These are phyloP conservation scores for Rhizopogon sp. DNA, from an alignment of 768 basidiomycete species.

Conservation along the genomic window DNA sequence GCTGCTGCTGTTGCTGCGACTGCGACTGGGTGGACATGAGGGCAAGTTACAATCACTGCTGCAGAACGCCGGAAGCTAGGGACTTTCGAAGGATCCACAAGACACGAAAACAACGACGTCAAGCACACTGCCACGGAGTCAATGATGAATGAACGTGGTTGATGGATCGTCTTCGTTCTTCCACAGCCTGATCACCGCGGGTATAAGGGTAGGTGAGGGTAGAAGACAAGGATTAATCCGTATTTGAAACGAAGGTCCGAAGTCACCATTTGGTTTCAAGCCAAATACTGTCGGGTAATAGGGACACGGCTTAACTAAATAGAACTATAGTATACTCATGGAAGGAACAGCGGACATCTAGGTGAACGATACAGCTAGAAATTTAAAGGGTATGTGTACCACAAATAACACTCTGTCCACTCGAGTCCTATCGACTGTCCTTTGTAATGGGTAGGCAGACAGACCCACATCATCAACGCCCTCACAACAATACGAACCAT, in stretches of 20 bases:
- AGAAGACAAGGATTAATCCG: too few relatives aligned
- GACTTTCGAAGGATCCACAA: neutral
- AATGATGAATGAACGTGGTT: slow-evolving; percentile 1
- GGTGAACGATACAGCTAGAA: neutral
- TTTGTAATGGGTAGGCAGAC: neutral
- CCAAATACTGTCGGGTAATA: neutral
- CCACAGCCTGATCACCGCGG: neutral
- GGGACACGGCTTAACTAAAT: neutral
- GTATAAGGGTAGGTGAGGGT: too few relatives aligned
- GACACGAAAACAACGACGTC: neutral
- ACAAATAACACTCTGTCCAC: neutral
- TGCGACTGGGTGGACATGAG: neutral
- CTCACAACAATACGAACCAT: slow-evolving; percentile 25
- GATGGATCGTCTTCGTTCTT: neutral
- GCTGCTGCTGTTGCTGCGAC: neutral
- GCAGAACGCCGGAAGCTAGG: neutral
- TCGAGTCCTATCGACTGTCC: neutral
- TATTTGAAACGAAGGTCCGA: neutral
- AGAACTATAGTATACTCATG: neutral
- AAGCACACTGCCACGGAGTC: neutral
- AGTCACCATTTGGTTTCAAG: neutral
- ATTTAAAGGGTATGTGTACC: neutral
- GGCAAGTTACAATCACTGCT: neutral
- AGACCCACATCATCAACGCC: neutral
- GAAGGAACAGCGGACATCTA: neutral